These are phyloP conservation scores for Amylostereum chailletii DNA, from an alignment of 1,284 basidiomycete genomes.

Conservation along the genomic window DNA sequence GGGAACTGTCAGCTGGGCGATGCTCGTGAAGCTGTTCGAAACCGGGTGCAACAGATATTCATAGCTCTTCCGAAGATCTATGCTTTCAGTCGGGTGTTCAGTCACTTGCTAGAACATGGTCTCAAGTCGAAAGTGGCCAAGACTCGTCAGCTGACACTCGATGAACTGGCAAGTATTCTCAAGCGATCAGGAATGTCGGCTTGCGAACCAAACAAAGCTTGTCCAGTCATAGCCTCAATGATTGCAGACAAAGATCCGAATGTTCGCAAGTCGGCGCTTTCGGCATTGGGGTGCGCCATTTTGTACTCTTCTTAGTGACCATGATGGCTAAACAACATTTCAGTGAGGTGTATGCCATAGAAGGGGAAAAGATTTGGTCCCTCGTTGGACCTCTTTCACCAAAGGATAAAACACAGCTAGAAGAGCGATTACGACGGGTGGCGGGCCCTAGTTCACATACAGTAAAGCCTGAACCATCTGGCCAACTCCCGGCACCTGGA, in stretches of 20 bases:
- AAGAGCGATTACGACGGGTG: constrained; percentile 82
- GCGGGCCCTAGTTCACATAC: constrained; percentile 50
- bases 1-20: constrained; percentile 57
- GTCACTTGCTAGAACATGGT: constrained; percentile 79
- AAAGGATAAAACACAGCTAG: constrained; percentile 87
- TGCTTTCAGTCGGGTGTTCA: constrained; percentile 86
- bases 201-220: constrained; percentile 72
- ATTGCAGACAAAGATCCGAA: constrained; percentile 84
- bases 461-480: constrained; percentile 28
- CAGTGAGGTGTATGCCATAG: constrained; percentile 76
- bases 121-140: constrained; percentile 86
- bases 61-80: constrained; percentile 73
- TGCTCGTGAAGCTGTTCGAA: constrained; percentile 67
- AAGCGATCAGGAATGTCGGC: constrained; percentile 80
- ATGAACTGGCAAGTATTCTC: constrained; percentile 72
- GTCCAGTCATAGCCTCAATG: constrained; percentile 72
- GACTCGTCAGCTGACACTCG: constrained; percentile 78
- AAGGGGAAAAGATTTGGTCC: constrained; percentile 83
- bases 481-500: constrained; percentile 25
- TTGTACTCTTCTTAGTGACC: constrained; percentile 7
- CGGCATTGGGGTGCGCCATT: constrained; percentile 51
- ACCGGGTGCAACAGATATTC: constrained; percentile 64
- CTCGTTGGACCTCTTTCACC: constrained; percentile 69
- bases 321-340: constrained; percentile 5
- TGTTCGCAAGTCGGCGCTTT: constrained; percentile 79